Evolutionary conservation across 768 basidiomycete genomes (phyloP), one percentile per base, ranked within the genome.

Genomic region (Megacollybia marginata): DNA sequence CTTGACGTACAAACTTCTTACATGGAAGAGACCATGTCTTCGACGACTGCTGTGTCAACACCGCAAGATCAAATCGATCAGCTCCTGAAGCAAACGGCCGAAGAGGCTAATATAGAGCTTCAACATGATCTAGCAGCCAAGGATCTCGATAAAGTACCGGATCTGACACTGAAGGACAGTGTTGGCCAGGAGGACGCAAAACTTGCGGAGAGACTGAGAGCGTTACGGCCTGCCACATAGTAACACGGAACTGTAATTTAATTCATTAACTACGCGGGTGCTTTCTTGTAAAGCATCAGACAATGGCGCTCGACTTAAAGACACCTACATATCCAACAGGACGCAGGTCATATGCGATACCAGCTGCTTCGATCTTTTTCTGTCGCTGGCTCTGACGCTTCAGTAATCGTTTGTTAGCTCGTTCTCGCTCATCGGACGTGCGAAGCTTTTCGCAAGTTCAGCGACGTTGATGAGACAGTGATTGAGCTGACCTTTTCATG

Each of bases 1-100:
- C 80, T 99, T 16, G 96, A 98, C 62, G 96, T 99, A 7, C 95
- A 98, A 66, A 95, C 96, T 15, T 88, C 85, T 5, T 94, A 95
- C 69, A 95, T 99, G 92, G 96, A 98, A 62, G 90, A 92, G 52
- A 85, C 93, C 35, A 97, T 99, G 87, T 83, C 84, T 9, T 80
- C 87, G 48, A 92, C 94, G 19, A 95, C 92, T 2, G 96, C 94
- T 16, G 79, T 88, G 36, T 85, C 92, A 11, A 94, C 91, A 5
- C 96, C 96, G 1, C 92, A 97, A 66, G 96, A 99, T 69, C 94
- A 99, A 65, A 87, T 99, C 62, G 96, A 99, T 63, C 69, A 75
- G 28, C 81, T 98, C 19, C 75, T 99, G 74, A 81, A 85, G 49
- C 92, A 94, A 68, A 93, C 91, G 18, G 96, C 96, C 4, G 96